Evolutionary conservation across 495 filamentous ascomycete genomes (phyloP).

Genomic region (Annulohypoxylon bovei): DNA sequence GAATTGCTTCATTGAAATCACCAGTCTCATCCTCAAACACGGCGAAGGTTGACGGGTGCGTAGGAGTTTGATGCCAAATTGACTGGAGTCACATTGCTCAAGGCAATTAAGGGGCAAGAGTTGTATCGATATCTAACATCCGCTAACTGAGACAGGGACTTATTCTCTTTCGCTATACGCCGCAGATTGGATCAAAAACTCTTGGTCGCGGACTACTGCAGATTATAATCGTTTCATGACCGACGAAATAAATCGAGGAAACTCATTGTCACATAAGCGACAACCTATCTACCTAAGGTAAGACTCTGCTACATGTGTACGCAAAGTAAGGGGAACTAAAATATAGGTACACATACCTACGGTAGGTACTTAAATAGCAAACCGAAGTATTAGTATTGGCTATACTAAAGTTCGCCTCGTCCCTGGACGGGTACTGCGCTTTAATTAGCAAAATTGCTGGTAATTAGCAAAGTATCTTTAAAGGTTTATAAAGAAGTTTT

Average conservation of each 20-base stretch:
- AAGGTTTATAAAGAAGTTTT: too few relatives aligned
- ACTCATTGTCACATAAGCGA: background rate
- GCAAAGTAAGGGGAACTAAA: background rate
- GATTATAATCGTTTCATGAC: background rate
- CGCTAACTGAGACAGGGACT: constrained; percentile 8
- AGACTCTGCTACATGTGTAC: background rate
- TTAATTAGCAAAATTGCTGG: too few relatives aligned
- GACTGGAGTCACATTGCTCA: background rate
- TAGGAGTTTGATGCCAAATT: background rate
- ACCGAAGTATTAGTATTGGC: too few relatives aligned
- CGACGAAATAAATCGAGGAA: constrained; percentile 24
- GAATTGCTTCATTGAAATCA: background rate
- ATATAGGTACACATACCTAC: background rate
- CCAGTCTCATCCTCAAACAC: constrained; percentile 5
- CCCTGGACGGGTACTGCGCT: too few relatives aligned
- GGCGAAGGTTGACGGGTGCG: background rate
- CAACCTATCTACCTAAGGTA: background rate
- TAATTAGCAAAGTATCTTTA: too few relatives aligned
- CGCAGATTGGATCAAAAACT: constrained; percentile 15
- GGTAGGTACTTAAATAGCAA: too few relatives aligned
- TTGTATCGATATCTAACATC: background rate
- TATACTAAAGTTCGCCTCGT: too few relatives aligned
- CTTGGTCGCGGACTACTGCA: constrained; percentile 11
- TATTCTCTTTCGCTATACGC: constrained; percentile 8
- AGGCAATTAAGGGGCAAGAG: constrained; percentile 6